phyloP scores from a whole-genome alignment of 2,329 filamentous ascomycete species.

The Fusarium zealandicum region DNA sequence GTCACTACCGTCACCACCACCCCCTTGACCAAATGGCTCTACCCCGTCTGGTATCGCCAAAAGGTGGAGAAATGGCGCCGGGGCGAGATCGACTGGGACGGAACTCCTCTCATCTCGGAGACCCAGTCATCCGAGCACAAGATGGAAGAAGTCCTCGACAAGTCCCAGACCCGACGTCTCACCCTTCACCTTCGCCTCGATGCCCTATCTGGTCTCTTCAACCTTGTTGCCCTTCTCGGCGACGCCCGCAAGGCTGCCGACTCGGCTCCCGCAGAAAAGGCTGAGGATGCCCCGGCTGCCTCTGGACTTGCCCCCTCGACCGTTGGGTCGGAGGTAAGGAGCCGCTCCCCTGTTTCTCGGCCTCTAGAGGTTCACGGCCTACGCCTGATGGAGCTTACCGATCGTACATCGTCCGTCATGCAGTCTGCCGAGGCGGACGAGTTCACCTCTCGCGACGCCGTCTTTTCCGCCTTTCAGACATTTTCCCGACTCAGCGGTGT shows the following conservation, averaged over 20 bases:
- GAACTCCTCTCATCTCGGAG: slow-evolving; percentile 44
- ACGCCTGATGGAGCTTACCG: slow-evolving; percentile 85
- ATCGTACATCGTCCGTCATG: slow-evolving; percentile 96
- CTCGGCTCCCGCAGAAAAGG: slow-evolving; percentile 2
- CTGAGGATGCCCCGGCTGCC: neutral
- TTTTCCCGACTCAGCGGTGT: slow-evolving; percentile 87
- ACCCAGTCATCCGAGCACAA: slow-evolving; percentile 36
- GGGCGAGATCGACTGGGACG: slow-evolving; percentile 88
- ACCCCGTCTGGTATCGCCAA: slow-evolving; percentile 69
- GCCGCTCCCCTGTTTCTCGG: neutral
- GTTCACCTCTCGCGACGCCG: slow-evolving; percentile 75
- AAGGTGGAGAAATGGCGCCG: slow-evolving; percentile 68
- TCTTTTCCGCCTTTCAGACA: slow-evolving; percentile 89
- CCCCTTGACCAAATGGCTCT: slow-evolving; percentile 75
- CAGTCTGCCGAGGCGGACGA: slow-evolving; percentile 85
- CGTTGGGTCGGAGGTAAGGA: slow-evolving; percentile 5
- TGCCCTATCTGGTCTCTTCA: slow-evolving; percentile 41
- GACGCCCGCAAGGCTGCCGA: slow-evolving; percentile 24
- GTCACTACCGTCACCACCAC: slow-evolving; percentile 86
- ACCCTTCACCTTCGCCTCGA: slow-evolving; percentile 43
- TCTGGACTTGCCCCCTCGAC: neutral
- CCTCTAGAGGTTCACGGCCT: slow-evolving; percentile 67
- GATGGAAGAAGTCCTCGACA: slow-evolving; percentile 41
- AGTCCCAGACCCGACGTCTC: slow-evolving; percentile 38
- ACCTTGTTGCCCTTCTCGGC: slow-evolving; percentile 40